phyloP scores from a whole-genome alignment of 2,329 filamentous ascomycete genomes.

The Claviceps arundinis region DNA sequence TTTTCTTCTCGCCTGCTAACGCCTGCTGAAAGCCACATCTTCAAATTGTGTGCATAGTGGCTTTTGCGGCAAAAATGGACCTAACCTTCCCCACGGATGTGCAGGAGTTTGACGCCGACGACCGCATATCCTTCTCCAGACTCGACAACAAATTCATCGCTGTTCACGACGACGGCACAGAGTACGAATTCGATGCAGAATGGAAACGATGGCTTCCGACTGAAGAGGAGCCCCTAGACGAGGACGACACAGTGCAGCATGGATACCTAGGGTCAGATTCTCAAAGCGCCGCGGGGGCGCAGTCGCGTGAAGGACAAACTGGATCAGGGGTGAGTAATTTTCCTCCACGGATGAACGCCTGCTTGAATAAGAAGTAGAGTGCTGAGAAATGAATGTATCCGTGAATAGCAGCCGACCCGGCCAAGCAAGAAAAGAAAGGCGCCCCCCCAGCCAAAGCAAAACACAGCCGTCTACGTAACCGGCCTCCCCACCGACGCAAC shows the following conservation, averaged over 20 bases:
- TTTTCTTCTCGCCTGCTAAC: not conserved
- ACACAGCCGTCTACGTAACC: slow-evolving; percentile 87
- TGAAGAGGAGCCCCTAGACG: slow-evolving; percentile 30
- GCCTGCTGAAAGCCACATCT: not conserved
- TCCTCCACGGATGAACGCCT: no score
- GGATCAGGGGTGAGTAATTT: slow-evolving; percentile 28
- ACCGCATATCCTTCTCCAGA: slow-evolving; percentile 78
- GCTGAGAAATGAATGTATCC: not conserved
- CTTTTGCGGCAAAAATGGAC: slow-evolving; percentile 16
- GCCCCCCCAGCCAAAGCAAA: slow-evolving; percentile 45
- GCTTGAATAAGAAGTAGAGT: not conserved
- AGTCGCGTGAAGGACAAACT: slow-evolving; percentile 26
- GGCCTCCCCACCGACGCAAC: slow-evolving; percentile 71
- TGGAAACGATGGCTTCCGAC: slow-evolving; percentile 64
- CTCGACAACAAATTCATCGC: slow-evolving; percentile 71
- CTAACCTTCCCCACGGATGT: slow-evolving; percentile 43
- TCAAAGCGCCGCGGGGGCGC: slow-evolving; percentile 21
- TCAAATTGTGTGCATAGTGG: not conserved
- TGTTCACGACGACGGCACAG: slow-evolving; percentile 70
- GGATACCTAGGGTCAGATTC: not conserved
- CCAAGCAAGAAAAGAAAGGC: slow-evolving; percentile 34
- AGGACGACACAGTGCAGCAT: slow-evolving; percentile 9
- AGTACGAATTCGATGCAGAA: slow-evolving; percentile 68
- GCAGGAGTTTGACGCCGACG: slow-evolving; percentile 60
- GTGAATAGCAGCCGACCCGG: slow-evolving; percentile 12